These are phyloP conservation scores for Amanita molliuscula DNA, from an alignment of 768 basidiomycete species.

Conservation along the genomic window DNA sequence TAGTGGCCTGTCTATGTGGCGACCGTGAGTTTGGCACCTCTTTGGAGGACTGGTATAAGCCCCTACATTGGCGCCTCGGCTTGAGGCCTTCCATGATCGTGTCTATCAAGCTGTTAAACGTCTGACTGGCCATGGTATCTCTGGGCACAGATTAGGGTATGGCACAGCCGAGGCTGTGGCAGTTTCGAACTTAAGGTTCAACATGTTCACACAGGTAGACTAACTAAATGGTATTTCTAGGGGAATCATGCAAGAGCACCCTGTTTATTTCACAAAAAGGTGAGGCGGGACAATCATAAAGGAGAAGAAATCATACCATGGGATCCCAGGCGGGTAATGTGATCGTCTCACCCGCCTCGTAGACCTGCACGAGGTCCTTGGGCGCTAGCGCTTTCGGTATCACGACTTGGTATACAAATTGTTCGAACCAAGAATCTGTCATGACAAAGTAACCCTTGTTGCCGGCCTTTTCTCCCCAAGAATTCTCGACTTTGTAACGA, in stretches of 20 bases:
- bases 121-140: not conserved
- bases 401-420: conserved; percentile 94
- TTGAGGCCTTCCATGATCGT: not conserved
- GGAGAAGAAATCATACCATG: conserved; percentile 42
- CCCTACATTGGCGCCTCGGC: not conserved
- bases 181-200: too few relatives aligned
- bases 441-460: conserved; percentile 88
- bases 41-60: not conserved
- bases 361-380: conserved; percentile 72
- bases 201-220: not conserved
- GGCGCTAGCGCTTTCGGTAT: conserved; percentile 73
- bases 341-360: conserved; percentile 51
- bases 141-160: not conserved
- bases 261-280: conserved; percentile 6
- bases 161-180: too few relatives aligned
- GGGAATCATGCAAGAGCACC: conserved; percentile 16
- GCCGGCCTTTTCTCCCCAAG: conserved; percentile 73
- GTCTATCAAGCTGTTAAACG: not conserved
- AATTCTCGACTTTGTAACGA: conserved; percentile 96
- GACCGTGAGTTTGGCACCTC: not conserved
- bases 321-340: conserved; percentile 91
- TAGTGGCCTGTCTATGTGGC: not conserved
- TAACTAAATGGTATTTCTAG: too few relatives aligned
- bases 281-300: not conserved
- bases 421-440: conserved; percentile 87